These are phyloP conservation scores for Straminergon stramineum DNA, from an alignment of 225 moss, liverwort and hornwort genomes.

Conservation along the genomic window DNA sequence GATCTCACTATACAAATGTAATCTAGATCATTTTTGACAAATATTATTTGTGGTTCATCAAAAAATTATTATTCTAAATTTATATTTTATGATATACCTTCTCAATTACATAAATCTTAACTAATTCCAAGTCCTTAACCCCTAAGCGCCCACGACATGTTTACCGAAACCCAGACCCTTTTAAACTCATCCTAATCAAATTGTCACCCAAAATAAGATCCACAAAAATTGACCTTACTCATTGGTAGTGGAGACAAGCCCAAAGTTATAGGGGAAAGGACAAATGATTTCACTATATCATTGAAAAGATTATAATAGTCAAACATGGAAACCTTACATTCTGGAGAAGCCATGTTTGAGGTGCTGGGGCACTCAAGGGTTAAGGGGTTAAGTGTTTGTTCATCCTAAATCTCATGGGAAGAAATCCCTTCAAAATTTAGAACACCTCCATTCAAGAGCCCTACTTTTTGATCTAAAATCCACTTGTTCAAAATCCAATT, in stretches of 20 bases:
- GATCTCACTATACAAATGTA: not conserved
- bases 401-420: not conserved
- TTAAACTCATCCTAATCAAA: too few species aligned
- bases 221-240: too few species aligned
- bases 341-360: too few species aligned
- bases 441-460: not conserved
- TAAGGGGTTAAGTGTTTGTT: not conserved
- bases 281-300: too few species aligned
- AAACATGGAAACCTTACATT: too few species aligned
- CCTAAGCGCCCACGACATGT: too few species aligned
- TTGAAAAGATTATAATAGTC: too few species aligned
- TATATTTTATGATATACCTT: not conserved
- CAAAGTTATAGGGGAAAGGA: too few species aligned
- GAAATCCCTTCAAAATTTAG: rapidly evolving
- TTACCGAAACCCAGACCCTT: too few species aligned
- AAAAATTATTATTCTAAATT: not conserved
- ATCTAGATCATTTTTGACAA: not conserved
- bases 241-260: too few species aligned
- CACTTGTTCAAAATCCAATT: not conserved
- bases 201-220: too few species aligned
- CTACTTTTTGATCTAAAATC: not conserved
- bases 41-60: not conserved
- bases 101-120: rapidly evolving
- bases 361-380: too few species aligned
- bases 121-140: rapidly evolving